Percentiles rank a stretch among this genome's conserved stretches.
phyloP scores from a whole-genome alignment of 1,284 basidiomycete genomes.

The Sporisorium sorghi region DNA sequence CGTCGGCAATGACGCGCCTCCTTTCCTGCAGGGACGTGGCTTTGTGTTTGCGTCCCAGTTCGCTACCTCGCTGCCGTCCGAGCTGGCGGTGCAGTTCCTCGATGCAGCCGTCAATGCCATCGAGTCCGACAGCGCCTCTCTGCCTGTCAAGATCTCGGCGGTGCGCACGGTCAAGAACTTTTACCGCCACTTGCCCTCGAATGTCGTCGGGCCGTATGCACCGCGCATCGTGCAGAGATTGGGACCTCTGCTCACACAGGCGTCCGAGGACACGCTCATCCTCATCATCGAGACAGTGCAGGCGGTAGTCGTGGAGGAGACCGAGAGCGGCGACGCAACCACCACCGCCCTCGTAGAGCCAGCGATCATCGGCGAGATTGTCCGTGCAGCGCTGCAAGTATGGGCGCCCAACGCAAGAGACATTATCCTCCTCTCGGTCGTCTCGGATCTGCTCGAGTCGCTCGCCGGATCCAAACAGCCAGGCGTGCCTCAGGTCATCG shows the following conservation, averaged over 20 bases:
- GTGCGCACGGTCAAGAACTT: slow-evolving; percentile 73
- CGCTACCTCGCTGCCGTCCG: slow-evolving; percentile 78
- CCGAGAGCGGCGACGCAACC: slow-evolving; percentile 67
- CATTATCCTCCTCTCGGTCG: slow-evolving; percentile 85
- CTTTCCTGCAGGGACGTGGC: slow-evolving; percentile 91
- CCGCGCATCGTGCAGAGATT: slow-evolving; percentile 83
- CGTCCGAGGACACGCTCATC: slow-evolving; percentile 88
- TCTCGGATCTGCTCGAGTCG: slow-evolving; percentile 82
- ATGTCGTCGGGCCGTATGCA: slow-evolving; percentile 76
- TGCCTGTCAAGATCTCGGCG: slow-evolving; percentile 92
- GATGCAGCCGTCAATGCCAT: slow-evolving; percentile 85
- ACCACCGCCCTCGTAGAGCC: slow-evolving; percentile 37
- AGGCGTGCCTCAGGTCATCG: slow-evolving; percentile 78
- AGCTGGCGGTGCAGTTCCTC: slow-evolving; percentile 77
- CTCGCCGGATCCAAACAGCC: slow-evolving; percentile 71
- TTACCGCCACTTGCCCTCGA: slow-evolving; percentile 72
- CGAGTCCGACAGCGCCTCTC: slow-evolving; percentile 77
- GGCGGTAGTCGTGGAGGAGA: slow-evolving; percentile 78
- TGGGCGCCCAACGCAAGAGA: slow-evolving; percentile 79
- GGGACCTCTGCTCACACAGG: slow-evolving; percentile 82
- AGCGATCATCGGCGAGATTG: slow-evolving; percentile 50
- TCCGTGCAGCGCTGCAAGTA: slow-evolving; percentile 75
- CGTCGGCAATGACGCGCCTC: slow-evolving; percentile 75
- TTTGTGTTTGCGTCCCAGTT: slow-evolving; percentile 95
- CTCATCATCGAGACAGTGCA: slow-evolving; percentile 87